Evolutionary conservation across 495 filamentous ascomycete genomes (phyloP).

Genomic region (Penicillium daleae): DNA sequence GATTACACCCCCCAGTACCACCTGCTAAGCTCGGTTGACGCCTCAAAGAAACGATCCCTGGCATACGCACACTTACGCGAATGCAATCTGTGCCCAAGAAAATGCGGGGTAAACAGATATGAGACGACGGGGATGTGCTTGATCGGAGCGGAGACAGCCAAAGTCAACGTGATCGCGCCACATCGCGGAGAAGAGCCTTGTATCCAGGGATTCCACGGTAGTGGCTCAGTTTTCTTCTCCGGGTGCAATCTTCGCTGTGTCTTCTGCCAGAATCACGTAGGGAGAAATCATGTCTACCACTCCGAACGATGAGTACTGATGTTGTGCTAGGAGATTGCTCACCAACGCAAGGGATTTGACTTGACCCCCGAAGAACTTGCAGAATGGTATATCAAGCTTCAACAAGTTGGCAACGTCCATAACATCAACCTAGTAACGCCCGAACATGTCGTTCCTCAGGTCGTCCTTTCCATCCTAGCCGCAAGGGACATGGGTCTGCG

Average conservation of each 20-base stretch:
- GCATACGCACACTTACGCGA: conserved; percentile 71
- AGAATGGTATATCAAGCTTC: conserved; percentile 77
- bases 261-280: conserved; percentile 77
- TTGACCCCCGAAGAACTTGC: conserved; percentile 76
- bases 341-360: conserved; percentile 72
- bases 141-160: conserved; percentile 69
- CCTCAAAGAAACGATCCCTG: conserved; percentile 63
- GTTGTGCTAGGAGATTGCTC: conserved; percentile 62
- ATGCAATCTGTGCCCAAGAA: conserved; percentile 76
- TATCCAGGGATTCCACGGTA: conserved; percentile 75
- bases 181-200: conserved; percentile 64
- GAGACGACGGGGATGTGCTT: conserved; percentile 73
- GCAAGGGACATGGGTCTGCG: conserved; percentile 66
- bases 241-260: conserved; percentile 77
- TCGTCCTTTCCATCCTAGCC: conserved; percentile 69
- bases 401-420: conserved; percentile 66
- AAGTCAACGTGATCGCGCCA: conserved; percentile 78
- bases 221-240: conserved; percentile 75
- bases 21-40: conserved; percentile 59
- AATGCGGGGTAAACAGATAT: conserved; percentile 74
- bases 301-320: background rate
- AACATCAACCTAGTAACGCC: conserved; percentile 82
- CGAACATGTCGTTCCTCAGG: conserved; percentile 79
- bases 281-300: background rate
- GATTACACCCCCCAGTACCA: conserved; percentile 71